Base-by-base conservation (phyloP, 2,329 filamentous ascomycete genomes). In the Leptodontidium sp. region DNA sequence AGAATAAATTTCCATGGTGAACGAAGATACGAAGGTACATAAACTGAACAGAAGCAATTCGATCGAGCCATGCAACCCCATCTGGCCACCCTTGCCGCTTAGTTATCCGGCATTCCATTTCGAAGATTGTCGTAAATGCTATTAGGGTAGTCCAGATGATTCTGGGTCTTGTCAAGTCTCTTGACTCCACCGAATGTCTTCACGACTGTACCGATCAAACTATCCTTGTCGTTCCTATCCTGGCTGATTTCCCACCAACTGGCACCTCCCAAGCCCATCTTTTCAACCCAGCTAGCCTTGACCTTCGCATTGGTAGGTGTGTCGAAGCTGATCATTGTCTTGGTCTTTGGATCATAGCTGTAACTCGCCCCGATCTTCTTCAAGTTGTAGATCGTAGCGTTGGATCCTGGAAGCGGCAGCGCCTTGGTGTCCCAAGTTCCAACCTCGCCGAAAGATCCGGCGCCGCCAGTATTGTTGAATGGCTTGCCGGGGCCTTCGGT, bases 241-340 rank as follows among this genome's bases (percentile, higher is more conserved):
- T 85, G 88, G 69, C 89, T 92, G 26, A 87, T 89, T 79, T 95
- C 92, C 93, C 92, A 96, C 87, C 92, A 96, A 91, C 95, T 94
- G 43, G 86, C 88, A 26, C 93, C 93, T 4, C 90, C 92, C 0
- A 96, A 83, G 0, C 87, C 85, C 43, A 43, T 58, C 49, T 65
- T 26, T 62, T 67, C 11, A 5, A 71, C 62, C 24, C 24, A 73
- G 84, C 81, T 82, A 1, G 71, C 70, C 61, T 73, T 73, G n/a
- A 67, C 15, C 40, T 67, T 66, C 58, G 85, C 78, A 59, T 81
- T 82, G 61, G 35, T 32, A 8, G 65, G 40, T 38, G 55, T 83
- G 77, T 91, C 89, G 78, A 92, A 97, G 24, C 87, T 89, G 69
- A 97, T 83, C 81, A 96, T 87, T 71, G 88, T 87, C 69, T 84